Evolutionary conservation across 78 protist genomes (phyloP).

Genomic region (Dictyostelium capitatum): DNA sequence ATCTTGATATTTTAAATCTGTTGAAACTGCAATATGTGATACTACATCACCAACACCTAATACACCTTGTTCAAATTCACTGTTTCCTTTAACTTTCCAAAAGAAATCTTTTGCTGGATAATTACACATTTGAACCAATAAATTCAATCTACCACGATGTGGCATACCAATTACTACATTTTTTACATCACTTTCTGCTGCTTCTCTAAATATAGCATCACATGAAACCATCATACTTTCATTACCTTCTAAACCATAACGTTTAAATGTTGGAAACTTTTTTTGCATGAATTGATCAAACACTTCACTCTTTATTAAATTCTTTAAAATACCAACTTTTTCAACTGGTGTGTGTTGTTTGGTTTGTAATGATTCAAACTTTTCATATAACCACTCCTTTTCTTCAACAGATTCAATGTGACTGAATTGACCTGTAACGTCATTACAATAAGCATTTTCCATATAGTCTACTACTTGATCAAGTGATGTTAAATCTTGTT

Average conservation of each 20-base stretch:
- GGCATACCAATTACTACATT: conserved; percentile 94
- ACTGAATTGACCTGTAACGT: conserved; percentile 56
- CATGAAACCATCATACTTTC: conserved; percentile 88
- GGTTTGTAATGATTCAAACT: conserved; percentile 50
- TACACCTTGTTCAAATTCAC: conserved; percentile 58
- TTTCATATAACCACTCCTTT: conserved; percentile 65
- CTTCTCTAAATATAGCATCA: conserved; percentile 67
- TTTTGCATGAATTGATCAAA: conserved; percentile 90
- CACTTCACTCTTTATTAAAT: conserved; percentile 75
- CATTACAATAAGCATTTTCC: conserved; percentile 42
- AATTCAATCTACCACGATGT: conserved; percentile 95
- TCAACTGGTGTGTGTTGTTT: not conserved
- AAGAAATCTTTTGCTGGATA: conserved; percentile 75
- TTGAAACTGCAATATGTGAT: conserved; percentile 91
- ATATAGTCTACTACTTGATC: not conserved
- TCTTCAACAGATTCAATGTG: conserved; percentile 73
- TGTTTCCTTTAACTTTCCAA: conserved; percentile 78
- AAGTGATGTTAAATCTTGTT: not conserved
- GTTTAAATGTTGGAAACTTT: conserved; percentile 87
- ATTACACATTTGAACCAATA: conserved; percentile 62
- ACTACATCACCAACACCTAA: conserved; percentile 95
- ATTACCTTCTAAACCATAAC: conserved; percentile 88
- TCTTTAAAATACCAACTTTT: conserved; percentile 5
- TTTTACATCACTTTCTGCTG: conserved; percentile 60
- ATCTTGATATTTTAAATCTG: conserved; percentile 7